Base-by-base conservation (phyloP, 768 basidiomycete genomes). In the Mycena polygramma region DNA sequence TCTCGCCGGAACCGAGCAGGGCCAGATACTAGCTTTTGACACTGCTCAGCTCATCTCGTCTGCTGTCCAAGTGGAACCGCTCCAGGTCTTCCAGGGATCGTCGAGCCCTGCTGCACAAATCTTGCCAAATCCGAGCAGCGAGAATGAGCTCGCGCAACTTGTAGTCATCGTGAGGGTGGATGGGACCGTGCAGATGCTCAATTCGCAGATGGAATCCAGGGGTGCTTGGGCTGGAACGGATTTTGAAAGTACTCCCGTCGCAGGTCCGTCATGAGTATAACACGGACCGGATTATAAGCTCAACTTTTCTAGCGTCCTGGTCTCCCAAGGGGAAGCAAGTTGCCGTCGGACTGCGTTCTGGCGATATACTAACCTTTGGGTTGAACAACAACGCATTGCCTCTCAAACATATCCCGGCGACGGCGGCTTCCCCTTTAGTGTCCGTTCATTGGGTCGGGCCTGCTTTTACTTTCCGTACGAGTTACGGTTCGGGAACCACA, bases 321-420 rank as follows among this genome's bases (percentile, higher is more conserved):
- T 95, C 94, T 4, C 92, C 94, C 2, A 94, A 94, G 77, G 94
- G 94, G 53, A 95, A 94, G 76, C 94, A 95, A 65, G 83, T 95
- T 49, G 93, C 92, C 1, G 87, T 95, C 54, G 94, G 91, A 26
- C 80, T 94, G 19, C 87, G 87, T 72, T 85, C 84, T 22, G 93
- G 94, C 4, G 91, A 92, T 63, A 90, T 95, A 46, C 77, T 93
- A 49, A 90, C 92, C 0, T 94, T 89, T 76, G 84, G 86, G 46
- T 85, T 91, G 26, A 82, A 82, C 14, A 88, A 89, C 64, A 88
- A 88, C 13, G 80, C 86, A 7, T 79, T 82, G 2, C 83, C 85
- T 8, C 89, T 92, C 75, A 89, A 85, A 58, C 87, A 89, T 71
- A 83, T 94, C 45, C 91, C 93, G 22, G 85, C 89, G 1, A 86